These are phyloP conservation scores for Xerocomus cyaneibrunnescens DNA, from an alignment of 1,284 basidiomycete genomes.

Conservation along the genomic window DNA sequence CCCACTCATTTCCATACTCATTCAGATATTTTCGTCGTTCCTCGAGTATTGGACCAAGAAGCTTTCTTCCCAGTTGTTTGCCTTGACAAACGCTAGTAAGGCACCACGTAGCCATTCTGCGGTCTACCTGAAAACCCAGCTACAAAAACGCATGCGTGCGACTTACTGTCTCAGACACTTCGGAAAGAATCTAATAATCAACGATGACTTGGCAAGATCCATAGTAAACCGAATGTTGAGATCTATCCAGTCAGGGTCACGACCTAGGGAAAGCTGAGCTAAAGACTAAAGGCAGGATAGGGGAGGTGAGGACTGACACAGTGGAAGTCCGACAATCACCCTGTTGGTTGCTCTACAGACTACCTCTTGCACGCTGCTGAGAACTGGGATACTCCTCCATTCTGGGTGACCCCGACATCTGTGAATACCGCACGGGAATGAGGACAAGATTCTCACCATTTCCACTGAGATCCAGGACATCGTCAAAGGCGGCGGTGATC, in stretches of 20 bases:
- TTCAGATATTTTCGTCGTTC: background rate
- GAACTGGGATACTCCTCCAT: slow-evolving; percentile 22
- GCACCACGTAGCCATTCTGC: slow-evolving; percentile 6
- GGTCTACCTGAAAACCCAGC: background rate
- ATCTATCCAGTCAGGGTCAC: slow-evolving; percentile 39
- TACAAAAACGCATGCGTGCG: no score
- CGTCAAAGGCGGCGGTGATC: background rate
- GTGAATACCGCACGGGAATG: no score
- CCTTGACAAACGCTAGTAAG: background rate
- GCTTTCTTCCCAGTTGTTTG: slow-evolving; percentile 5
- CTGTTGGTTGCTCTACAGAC: slow-evolving; percentile 37
- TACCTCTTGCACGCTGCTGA: slow-evolving; percentile 21
- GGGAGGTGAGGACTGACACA: slow-evolving; percentile 31
- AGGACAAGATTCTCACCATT: background rate
- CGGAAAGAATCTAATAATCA: slow-evolving; percentile 38
- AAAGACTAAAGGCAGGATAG: no score
- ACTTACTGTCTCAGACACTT: slow-evolving; percentile 40
- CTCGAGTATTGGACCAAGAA: background rate
- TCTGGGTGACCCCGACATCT: slow-evolving; percentile 17
- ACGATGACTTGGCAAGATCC: slow-evolving; percentile 29
- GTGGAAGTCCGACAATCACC: slow-evolving; percentile 41
- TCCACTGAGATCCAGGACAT: background rate
- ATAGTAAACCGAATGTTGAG: slow-evolving; percentile 37
- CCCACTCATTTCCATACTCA: background rate
- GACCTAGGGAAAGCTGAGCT: slow-evolving; percentile 33